Percentiles rank a stretch among this genome's conserved stretches.
Evolutionary conservation across 2,329 filamentous ascomycete species (phyloP).

Genomic region (Coniella vitis): DNA sequence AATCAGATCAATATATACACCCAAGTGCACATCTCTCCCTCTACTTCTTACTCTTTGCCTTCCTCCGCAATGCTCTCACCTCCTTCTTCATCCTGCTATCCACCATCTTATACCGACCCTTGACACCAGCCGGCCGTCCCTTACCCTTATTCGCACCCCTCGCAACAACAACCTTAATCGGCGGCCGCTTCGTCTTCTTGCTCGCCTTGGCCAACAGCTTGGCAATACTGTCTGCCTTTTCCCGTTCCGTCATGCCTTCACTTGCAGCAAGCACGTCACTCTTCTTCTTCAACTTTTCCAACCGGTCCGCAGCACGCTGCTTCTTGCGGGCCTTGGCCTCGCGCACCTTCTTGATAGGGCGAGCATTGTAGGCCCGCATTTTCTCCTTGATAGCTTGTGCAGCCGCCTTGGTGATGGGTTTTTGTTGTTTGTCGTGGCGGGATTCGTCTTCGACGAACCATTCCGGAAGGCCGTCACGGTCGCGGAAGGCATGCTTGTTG

Average conservation of each 20-base stretch:
- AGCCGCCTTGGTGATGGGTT: conserved; percentile 86
- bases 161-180: conserved; percentile 85
- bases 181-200: conserved; percentile 78
- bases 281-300: conserved; percentile 98
- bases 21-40: too few relatives aligned
- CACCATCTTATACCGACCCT: conserved; percentile 80
- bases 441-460: conserved; percentile 96
- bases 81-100: conserved; percentile 96
- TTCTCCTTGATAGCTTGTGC: conserved; percentile 94
- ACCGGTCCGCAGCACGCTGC: conserved; percentile 79
- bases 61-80: conserved; percentile 75
- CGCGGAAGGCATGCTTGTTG: conserved; percentile 87
- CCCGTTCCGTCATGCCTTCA: conserved; percentile 89
- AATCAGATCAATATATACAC: too few relatives aligned
- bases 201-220: conserved; percentile 75
- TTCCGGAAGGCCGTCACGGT: conserved; percentile 84
- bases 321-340: conserved; percentile 97
- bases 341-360: conserved; percentile 97
- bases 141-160: conserved; percentile 46
- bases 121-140: conserved; percentile 16
- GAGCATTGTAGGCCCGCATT: conserved; percentile 81
- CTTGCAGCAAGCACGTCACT: conserved; percentile 83
- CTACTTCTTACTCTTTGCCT: conserved; percentile 61
- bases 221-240: conserved; percentile 81
- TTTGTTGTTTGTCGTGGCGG: conserved; percentile 74